Evolutionary conservation across 2,329 filamentous ascomycete species (phyloP).

Genomic region (Ascosphaera apis): DNA sequence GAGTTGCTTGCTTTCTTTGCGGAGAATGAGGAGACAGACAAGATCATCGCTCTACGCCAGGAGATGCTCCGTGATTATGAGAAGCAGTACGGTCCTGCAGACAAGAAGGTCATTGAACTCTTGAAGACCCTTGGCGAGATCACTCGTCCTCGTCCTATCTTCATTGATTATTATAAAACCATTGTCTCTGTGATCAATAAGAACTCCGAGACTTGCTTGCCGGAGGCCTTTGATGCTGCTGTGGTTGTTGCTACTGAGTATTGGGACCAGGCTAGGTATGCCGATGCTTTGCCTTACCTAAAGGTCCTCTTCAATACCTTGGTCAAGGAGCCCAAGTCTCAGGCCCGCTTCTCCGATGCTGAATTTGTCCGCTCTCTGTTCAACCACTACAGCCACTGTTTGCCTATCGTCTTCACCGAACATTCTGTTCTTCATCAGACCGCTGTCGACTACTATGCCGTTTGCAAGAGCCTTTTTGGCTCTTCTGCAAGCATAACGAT

Average conservation of each 20-base stretch:
- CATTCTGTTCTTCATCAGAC: conserved; percentile 14
- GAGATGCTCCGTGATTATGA: conserved; percentile 18
- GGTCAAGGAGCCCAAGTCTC: conserved; percentile 11
- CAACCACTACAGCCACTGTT: conserved; percentile 14
- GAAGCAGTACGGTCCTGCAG: conserved; percentile 13
- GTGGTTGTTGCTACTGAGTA: conserved; percentile 17
- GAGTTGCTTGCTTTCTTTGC: conserved; percentile 13
- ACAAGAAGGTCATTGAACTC: conserved; percentile 15
- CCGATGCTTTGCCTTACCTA: conserved; percentile 16
- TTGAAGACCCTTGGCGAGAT: conserved; percentile 16
- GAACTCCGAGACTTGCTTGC: conserved; percentile 12
- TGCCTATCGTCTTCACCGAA: conserved; percentile 14
- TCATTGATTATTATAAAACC: conserved; percentile 17
- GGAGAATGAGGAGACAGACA: conserved; percentile 12
- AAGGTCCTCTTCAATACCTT: conserved; percentile 17
- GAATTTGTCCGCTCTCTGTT: conserved; percentile 14
- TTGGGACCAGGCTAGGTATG: conserved; percentile 16
- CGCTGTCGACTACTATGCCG: conserved; percentile 13
- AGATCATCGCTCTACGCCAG: conserved; percentile 16
- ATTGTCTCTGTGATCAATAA: conserved; percentile 19
- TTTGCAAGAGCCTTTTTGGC: conserved; percentile 15
- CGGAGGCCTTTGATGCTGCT: conserved; percentile 17
- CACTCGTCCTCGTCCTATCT: conserved; percentile 15
- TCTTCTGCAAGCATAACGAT: conserved; percentile 15
- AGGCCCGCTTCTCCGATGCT: conserved; percentile 13